Conservation (phyloP, 805 yeast genomes). For the Saccharomycopsis capsularis region DNA sequence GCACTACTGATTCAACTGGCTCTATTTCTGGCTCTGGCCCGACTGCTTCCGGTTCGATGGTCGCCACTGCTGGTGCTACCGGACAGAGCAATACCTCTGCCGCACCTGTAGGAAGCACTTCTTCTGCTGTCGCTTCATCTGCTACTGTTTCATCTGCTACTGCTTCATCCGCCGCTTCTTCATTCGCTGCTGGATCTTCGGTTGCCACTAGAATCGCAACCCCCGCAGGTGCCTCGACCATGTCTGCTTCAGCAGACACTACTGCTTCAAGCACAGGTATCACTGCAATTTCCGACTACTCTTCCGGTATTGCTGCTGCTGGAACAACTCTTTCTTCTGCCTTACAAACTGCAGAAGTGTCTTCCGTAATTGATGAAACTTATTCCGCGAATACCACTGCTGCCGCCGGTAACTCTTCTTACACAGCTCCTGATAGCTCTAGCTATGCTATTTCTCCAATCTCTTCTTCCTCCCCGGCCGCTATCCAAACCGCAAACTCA, state of each 20-base stretch:
- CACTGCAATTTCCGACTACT: not conserved
- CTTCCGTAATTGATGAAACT: too few species aligned
- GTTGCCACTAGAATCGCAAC: conserved; percentile 1
- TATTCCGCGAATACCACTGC: not conserved
- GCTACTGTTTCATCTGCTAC: conserved; percentile 20
- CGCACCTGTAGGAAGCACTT: conserved; percentile 3
- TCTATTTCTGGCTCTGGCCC: conserved; percentile 2
- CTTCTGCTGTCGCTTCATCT: conserved; percentile 21
- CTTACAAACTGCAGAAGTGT: too few species aligned
- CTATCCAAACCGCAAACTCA: not conserved
- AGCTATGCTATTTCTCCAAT: too few species aligned
- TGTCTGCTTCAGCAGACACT: too few species aligned
- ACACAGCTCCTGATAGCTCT: too few species aligned
- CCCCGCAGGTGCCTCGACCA: conserved; percentile 4
- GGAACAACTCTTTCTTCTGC: conserved; percentile 18
- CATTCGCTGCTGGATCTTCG: conserved; percentile 5
- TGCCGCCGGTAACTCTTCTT: not conserved
- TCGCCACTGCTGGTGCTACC: conserved; percentile 1
- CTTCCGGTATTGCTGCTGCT: not conserved
- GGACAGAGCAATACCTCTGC: not conserved
- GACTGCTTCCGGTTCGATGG: not conserved
- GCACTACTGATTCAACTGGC: not conserved
- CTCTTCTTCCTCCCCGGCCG: too few species aligned
- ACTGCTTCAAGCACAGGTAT: too few species aligned
- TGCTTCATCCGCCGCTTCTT: conserved; percentile 13